A percentile compares a stretch with the other conserved stretches of the same genome.
Evolutionary conservation across 169 alveolate species (phyloP).

Genomic region (Neospora caninum): DNA sequence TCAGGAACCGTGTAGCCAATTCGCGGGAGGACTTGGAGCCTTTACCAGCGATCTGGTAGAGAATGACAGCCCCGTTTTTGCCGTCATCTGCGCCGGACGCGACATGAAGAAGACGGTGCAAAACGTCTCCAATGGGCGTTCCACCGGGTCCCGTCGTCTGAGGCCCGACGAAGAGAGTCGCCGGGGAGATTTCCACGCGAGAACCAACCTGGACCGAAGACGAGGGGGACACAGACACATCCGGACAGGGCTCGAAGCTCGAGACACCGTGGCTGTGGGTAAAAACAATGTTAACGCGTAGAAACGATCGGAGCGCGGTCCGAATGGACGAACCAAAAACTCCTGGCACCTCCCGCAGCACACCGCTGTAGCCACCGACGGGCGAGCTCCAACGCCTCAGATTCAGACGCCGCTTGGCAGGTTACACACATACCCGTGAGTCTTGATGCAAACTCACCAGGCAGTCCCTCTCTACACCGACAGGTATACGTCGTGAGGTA

Average conservation of each 20-base stretch:
- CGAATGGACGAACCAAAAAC: too few species aligned
- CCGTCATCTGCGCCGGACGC: neutral
- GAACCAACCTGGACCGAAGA: neutral
- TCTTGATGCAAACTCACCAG: too few species aligned
- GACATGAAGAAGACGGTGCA: neutral
- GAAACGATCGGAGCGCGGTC: too few species aligned
- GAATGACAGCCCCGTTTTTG: neutral
- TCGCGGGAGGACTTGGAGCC: neutral
- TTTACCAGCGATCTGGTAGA: neutral
- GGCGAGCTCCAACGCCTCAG: too few species aligned
- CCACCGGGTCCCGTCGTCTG: neutral
- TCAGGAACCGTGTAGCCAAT: neutral
- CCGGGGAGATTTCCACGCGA: neutral
- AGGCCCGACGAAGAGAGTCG: conserved; percentile 1
- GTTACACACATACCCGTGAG: too few species aligned
- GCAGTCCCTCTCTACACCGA: too few species aligned
- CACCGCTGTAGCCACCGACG: too few species aligned
- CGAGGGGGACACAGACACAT: neutral
- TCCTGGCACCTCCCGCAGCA: too few species aligned
- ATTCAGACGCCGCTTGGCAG: too few species aligned
- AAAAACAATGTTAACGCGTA: too few species aligned
- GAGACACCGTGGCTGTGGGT: too few species aligned
- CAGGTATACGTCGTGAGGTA: too few species aligned
- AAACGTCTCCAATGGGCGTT: neutral
- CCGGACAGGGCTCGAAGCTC: neutral